Percentiles rank a stretch among this genome's conserved stretches.
phyloP scores from a whole-genome alignment of 2,329 filamentous ascomycete species.

The Colletotrichum cuscutae region DNA sequence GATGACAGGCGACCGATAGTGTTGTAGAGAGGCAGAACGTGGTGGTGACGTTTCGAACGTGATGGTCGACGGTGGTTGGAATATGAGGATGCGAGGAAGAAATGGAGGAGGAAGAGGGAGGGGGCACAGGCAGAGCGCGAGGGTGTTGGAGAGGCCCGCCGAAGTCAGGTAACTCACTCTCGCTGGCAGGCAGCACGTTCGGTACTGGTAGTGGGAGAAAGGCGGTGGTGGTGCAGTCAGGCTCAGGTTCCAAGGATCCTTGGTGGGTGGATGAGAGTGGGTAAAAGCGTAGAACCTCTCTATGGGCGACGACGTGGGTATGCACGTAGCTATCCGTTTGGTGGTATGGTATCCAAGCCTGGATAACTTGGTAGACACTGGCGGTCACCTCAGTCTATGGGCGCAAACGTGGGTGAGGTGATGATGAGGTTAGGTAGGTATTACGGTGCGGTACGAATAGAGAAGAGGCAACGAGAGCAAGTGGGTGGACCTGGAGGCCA shows the following conservation, averaged over 20 bases:
- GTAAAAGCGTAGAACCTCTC: background rate
- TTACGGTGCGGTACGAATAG: background rate
- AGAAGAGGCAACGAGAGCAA: background rate
- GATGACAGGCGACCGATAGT: background rate
- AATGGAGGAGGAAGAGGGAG: constrained; percentile 14
- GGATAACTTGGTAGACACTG: no score
- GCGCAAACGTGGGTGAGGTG: no score
- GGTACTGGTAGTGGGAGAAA: constrained; percentile 38
- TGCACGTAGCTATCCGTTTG: background rate
- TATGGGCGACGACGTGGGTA: background rate
- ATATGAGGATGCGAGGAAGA: constrained; percentile 7
- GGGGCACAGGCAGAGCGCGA: background rate
- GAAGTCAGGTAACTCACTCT: background rate
- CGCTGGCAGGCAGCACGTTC: background rate
- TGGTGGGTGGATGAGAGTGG: background rate
- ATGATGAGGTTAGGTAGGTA: background rate
- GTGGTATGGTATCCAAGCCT: background rate
- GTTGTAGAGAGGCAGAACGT: constrained; percentile 35
- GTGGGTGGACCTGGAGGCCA: constrained; percentile 3
- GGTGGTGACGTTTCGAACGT: constrained; percentile 45
- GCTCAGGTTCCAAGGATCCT: background rate
- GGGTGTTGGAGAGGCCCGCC: background rate
- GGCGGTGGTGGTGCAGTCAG: constrained; percentile 1
- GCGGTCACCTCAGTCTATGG: no score
- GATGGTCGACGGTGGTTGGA: constrained; percentile 32